Conservation (phyloP, 225 moss, liverwort and hornwort species). For the Lunularia cruciata region DNA sequence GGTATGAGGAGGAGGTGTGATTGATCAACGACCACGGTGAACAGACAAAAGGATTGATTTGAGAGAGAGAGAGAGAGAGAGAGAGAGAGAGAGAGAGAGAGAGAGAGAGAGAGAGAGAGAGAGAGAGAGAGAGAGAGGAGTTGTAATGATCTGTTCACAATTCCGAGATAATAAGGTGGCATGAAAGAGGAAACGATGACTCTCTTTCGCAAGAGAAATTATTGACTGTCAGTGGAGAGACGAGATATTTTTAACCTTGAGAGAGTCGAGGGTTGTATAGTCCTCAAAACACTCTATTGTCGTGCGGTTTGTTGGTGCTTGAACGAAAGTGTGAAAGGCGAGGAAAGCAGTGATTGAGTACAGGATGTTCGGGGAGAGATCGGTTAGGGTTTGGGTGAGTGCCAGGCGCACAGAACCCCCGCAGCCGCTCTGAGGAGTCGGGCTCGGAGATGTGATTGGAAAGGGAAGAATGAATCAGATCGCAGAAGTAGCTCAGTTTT, state of each 20-base stretch:
- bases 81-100: neutral
- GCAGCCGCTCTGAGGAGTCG: constrained; percentile 44
- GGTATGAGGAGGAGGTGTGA: neutral
- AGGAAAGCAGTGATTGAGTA: constrained; percentile 8
- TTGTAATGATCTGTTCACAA: neutral
- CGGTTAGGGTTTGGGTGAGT: constrained; percentile 55
- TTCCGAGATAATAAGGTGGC: neutral
- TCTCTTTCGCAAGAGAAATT: neutral
- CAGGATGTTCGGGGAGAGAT: constrained; percentile 46
- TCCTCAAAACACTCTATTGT: constrained; percentile 6
- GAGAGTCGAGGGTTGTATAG: neutral
- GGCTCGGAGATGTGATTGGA: constrained; percentile 44
- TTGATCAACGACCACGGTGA: neutral
- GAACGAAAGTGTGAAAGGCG: constrained; percentile 10
- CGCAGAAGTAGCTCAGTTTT: constrained; percentile 56
- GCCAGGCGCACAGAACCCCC: constrained; percentile 40
- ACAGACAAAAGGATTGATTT: neutral
- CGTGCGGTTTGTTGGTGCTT: constrained; percentile 33
- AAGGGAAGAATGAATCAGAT: constrained; percentile 69
- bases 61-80: neutral
- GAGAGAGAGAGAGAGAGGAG: neutral
- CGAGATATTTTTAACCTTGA: neutral
- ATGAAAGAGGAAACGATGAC: neutral
- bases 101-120: neutral
- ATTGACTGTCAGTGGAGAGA: neutral